Conservation (phyloP, 2,329 filamentous ascomycete genomes). For the Rhynchosporium graminicola region DNA sequence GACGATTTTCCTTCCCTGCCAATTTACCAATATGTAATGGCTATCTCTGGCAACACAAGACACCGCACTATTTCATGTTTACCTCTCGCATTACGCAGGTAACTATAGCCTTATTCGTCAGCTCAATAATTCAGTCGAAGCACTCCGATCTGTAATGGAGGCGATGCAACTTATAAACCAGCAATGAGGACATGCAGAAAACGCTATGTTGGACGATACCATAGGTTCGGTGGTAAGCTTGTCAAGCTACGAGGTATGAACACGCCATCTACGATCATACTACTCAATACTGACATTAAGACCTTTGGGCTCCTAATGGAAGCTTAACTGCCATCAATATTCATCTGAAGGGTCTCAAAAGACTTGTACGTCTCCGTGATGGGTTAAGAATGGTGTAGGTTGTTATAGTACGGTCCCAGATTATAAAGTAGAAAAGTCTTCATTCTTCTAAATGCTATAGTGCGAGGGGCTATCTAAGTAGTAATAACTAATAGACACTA, state of each 20-base stretch:
- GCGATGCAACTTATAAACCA: conserved; percentile 27
- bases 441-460: no score
- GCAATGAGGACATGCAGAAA: conserved; percentile 13
- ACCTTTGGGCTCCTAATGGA: conserved; percentile 23
- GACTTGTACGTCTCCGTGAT: conserved; percentile 20
- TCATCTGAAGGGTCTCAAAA: conserved; percentile 24
- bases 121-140: conserved; percentile 24
- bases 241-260: conserved; percentile 27
- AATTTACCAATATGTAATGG: conserved; percentile 18
- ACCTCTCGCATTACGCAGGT: conserved; percentile 28
- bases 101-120: conserved; percentile 22
- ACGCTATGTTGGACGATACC: conserved; percentile 22
- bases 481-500: no score
- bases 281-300: background rate
- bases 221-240: conserved; percentile 25
- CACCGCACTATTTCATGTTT: conserved; percentile 23
- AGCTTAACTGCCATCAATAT: conserved; percentile 13
- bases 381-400: conserved; percentile 16
- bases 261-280: background rate
- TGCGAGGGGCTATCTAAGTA: no score
- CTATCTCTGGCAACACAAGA: conserved; percentile 25
- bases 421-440: no score
- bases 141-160: conserved; percentile 24
- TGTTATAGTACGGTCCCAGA: no score
- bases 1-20: background rate